Evolutionary conservation across 169 alveolate species (phyloP).

Genomic region (Plasmodium gallinaceum): DNA sequence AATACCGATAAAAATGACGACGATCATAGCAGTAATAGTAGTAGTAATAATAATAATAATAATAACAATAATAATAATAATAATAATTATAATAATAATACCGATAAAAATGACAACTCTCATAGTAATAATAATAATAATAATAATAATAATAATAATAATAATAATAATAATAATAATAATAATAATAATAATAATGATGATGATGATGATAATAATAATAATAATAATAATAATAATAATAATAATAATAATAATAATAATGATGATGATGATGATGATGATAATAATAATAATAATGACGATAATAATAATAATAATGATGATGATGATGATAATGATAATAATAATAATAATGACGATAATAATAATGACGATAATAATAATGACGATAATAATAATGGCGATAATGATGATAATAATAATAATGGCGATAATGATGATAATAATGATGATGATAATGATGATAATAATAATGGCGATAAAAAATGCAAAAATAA

Average conservation of each 20-base stretch:
- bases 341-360: neutral
- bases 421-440: neutral
- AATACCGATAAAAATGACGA: neutral
- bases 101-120: neutral
- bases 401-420: neutral
- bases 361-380: neutral
- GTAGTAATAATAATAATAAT: neutral
- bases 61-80: neutral
- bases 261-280: neutral
- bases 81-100: neutral
- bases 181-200: neutral
- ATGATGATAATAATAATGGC: conserved; percentile 4
- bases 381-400: neutral
- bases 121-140: neutral
- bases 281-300: neutral
- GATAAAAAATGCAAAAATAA: neutral
- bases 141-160: neutral
- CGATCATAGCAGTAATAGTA: neutral
- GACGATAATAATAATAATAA: neutral
- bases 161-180: neutral
- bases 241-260: neutral
- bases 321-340: neutral
- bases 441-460: neutral
- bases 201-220: neutral
- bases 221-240: neutral